These are phyloP conservation scores for Trichoderma atrobrunneum DNA, from an alignment of 2,329 filamentous ascomycete genomes.

Conservation along the genomic window DNA sequence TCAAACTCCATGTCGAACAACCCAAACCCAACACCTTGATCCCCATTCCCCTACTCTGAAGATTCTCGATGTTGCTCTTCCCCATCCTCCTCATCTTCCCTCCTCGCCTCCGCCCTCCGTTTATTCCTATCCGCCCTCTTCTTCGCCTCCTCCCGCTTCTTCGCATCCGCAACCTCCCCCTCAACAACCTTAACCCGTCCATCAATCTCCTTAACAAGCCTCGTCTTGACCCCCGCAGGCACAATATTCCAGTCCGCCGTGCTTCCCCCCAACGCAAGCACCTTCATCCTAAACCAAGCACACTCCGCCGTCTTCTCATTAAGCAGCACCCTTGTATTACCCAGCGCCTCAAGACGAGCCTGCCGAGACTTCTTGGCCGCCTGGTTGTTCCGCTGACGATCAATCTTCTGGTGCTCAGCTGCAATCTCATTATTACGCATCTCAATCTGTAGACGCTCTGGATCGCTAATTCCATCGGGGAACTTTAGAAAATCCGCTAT, in stretches of 20 bases:
- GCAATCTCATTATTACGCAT: constrained; percentile 30
- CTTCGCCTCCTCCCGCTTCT: constrained; percentile 26
- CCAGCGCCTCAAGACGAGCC: constrained; percentile 30
- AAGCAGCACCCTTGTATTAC: constrained; percentile 24
- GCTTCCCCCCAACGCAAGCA: constrained; percentile 27
- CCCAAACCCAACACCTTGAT: neutral
- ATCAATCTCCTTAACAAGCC: constrained; percentile 25
- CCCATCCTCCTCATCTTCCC: neutral
- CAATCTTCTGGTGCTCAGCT: constrained; percentile 24
- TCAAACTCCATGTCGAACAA: neutral
- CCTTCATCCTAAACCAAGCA: constrained; percentile 30
- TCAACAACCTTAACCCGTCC: constrained; percentile 23
- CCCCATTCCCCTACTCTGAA: neutral
- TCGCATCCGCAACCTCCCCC: constrained; percentile 18
- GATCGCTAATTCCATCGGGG: constrained; percentile 17
- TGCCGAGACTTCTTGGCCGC: constrained; percentile 38
- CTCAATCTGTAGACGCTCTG: constrained; percentile 21
- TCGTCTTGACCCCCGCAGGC: constrained; percentile 19
- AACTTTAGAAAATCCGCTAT: constrained; percentile 24
- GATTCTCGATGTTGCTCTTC: neutral
- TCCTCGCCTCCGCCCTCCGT: constrained; percentile 5
- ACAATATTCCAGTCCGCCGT: constrained; percentile 25
- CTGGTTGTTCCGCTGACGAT: constrained; percentile 37
- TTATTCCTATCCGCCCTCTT: constrained; percentile 22
- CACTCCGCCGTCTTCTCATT: constrained; percentile 28